phyloP scores from a whole-genome alignment of 306 rosid genomes.

The Prunus fruticosa region DNA sequence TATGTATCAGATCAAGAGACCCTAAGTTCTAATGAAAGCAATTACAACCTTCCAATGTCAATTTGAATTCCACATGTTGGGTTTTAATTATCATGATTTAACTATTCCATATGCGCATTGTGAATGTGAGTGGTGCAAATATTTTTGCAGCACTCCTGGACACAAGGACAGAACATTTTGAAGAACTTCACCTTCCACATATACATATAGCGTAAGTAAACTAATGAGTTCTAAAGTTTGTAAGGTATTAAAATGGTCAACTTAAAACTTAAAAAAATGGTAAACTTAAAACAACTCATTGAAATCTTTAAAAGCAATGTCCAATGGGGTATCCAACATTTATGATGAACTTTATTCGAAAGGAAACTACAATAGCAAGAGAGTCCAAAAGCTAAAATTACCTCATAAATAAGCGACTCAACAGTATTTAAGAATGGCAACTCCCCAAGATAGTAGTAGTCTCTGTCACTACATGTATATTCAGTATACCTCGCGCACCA shows the following conservation, averaged over 20 bases:
- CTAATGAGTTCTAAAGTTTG: background rate
- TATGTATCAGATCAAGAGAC: too few species aligned
- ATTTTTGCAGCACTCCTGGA: background rate
- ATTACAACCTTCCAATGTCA: too few species aligned
- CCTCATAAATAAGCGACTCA: slow-evolving; percentile 82
- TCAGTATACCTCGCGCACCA: slow-evolving; percentile 65
- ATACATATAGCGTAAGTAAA: background rate
- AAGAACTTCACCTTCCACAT: background rate
- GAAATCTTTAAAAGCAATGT: slow-evolving; percentile 11
- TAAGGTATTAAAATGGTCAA: background rate
- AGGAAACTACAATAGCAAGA: background rate
- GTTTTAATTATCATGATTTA: too few species aligned
- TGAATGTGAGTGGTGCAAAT: background rate
- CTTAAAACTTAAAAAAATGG: background rate
- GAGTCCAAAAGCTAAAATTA: slow-evolving; percentile 9
- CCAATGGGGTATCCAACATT: background rate
- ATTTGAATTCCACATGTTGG: too few species aligned
- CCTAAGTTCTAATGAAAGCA: too few species aligned
- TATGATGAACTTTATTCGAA: background rate
- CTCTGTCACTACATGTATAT: slow-evolving; percentile 69
- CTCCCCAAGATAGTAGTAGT: slow-evolving; percentile 82
- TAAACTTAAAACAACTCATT: slow-evolving; percentile 6
- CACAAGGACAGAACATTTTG: background rate
- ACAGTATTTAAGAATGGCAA: slow-evolving; percentile 74
- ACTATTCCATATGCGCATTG: background rate